These are phyloP conservation scores for Eucalyptus regnans DNA, from an alignment of 345 rosid species.

Conservation along the genomic window DNA sequence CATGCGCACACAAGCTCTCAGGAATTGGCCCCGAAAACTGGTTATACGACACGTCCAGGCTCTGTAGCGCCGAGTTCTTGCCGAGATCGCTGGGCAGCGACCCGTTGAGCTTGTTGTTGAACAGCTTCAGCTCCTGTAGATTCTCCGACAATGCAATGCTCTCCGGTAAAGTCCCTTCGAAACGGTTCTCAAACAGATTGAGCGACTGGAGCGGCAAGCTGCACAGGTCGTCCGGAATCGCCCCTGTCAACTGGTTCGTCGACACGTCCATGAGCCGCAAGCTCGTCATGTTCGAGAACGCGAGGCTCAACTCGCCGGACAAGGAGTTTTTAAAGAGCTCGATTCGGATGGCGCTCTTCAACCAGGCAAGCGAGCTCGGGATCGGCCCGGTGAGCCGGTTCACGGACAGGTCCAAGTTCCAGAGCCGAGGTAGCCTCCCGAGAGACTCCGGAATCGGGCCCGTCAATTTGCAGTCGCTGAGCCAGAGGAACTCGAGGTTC, in stretches of 20 bases:
- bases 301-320: constrained; percentile 49
- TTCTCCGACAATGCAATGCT: constrained; percentile 42
- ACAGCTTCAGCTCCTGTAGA: constrained; percentile 52
- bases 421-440: constrained; percentile 17
- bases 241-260: constrained; percentile 46
- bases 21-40: constrained; percentile 58
- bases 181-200: constrained; percentile 47
- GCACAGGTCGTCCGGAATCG: constrained; percentile 51
- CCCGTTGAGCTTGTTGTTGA: constrained; percentile 63
- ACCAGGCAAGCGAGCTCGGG: constrained; percentile 43
- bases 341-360: constrained; percentile 36
- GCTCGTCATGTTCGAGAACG: constrained; percentile 34
- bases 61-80: constrained; percentile 31
- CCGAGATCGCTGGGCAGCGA: constrained; percentile 57
- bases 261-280: constrained; percentile 55
- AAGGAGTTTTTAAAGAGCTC: constrained; percentile 70
- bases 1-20: constrained; percentile 36
- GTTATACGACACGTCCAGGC: constrained; percentile 56
- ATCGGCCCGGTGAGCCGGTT: constrained; percentile 56
- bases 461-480: constrained; percentile 27
- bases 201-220: constrained; percentile 50
- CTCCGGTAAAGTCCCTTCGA: constrained; percentile 63
- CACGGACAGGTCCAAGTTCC: constrained; percentile 34
- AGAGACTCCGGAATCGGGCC: constrained; percentile 50
- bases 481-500: constrained; percentile 51